Percentiles rank a stretch among this genome's conserved stretches.
Conservation (phyloP, 768 basidiomycete genomes). For the Podaxis sp. region DNA sequence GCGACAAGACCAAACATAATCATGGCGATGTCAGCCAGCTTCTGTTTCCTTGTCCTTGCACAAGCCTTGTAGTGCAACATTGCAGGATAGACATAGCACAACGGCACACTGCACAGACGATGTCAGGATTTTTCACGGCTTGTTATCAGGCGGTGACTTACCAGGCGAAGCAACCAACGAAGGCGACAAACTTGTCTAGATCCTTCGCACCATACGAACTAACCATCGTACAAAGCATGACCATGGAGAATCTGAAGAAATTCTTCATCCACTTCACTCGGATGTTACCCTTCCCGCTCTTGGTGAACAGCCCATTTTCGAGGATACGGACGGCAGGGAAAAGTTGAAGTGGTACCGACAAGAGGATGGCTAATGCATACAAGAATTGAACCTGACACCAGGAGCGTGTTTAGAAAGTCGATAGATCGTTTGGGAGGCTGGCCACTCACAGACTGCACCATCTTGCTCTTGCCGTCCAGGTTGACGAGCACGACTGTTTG, state of each 20-base stretch:
- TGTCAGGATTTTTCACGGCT: neutral
- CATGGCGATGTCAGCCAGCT: conserved; percentile 63
- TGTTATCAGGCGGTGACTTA: conserved; percentile 31
- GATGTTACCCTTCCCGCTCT: conserved; percentile 76
- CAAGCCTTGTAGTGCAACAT: conserved; percentile 90
- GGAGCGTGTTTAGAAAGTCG: neutral
- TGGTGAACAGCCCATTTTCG: conserved; percentile 90
- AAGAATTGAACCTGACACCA: conserved; percentile 65
- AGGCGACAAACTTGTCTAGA: conserved; percentile 92
- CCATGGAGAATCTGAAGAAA: conserved; percentile 68
- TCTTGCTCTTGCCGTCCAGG: conserved; percentile 73
- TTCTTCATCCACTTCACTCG: conserved; percentile 98
- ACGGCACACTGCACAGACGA: conserved; percentile 61
- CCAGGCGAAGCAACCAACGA: conserved; percentile 95
- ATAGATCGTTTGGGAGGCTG: conserved; percentile 14
- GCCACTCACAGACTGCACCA: conserved; percentile 76
- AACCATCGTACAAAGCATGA: conserved; percentile 77
- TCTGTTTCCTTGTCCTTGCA: conserved; percentile 65
- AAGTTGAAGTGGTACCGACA: conserved; percentile 90
- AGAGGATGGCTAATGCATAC: conserved; percentile 88
- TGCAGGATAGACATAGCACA: conserved; percentile 93
- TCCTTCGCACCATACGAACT: conserved; percentile 82
- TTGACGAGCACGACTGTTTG: conserved; percentile 96
- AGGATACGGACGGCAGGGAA: conserved; percentile 98
- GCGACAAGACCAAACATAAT: conserved; percentile 72